Conservation (phyloP, 306 rosid species). For the Malus sieversii region DNA sequence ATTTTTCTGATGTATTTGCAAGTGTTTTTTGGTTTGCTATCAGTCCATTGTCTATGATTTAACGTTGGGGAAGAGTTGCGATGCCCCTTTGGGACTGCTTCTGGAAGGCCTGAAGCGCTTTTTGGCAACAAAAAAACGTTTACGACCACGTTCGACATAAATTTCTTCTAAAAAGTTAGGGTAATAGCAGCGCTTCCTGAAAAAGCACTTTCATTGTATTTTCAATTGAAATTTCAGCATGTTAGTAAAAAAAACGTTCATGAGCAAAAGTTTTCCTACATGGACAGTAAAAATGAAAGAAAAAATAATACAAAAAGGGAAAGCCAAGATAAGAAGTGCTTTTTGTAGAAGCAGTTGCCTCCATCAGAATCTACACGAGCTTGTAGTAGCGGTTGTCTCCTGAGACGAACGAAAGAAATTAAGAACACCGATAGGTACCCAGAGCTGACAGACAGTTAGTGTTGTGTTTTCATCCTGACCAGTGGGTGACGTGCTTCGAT, state of each 20-base stretch:
- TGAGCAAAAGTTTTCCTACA: no score
- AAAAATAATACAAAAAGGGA: neutral
- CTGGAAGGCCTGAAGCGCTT: neutral
- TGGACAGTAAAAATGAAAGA: no score
- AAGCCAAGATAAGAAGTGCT: neutral
- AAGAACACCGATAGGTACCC: neutral
- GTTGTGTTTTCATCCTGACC: neutral
- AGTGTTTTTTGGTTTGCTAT: neutral
- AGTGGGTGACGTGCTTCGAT: neutral
- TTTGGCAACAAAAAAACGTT: no score
- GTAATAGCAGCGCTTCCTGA: neutral
- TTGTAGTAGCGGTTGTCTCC: constrained; percentile 9
- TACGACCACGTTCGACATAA: neutral
- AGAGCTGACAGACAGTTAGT: neutral
- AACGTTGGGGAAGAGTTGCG: neutral
- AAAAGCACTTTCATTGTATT: neutral
- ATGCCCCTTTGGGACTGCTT: neutral
- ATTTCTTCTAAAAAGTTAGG: neutral
- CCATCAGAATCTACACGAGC: constrained; percentile 3
- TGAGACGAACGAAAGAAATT: neutral
- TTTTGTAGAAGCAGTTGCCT: neutral
- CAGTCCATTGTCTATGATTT: neutral
- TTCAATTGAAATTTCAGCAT: no score
- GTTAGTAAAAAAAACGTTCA: no score
- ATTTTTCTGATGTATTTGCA: neutral